These are phyloP conservation scores for Leccinellum albellum DNA, from an alignment of 768 basidiomycete species.

Conservation along the genomic window DNA sequence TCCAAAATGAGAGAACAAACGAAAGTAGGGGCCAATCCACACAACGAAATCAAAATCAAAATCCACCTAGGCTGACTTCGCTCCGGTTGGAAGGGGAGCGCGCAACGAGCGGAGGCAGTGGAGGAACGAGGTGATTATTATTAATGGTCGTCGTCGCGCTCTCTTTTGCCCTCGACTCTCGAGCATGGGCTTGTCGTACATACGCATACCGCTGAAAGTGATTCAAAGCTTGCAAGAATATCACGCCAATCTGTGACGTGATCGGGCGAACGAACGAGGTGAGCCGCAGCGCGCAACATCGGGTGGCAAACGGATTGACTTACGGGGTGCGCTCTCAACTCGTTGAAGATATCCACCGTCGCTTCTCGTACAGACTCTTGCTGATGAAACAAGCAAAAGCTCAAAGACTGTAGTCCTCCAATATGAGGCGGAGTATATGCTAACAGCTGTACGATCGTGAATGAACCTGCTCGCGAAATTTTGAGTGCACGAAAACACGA, in stretches of 20 bases:
- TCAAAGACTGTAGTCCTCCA: slow-evolving; percentile 81
- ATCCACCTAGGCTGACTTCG: slow-evolving; percentile 39
- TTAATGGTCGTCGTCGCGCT: slow-evolving; percentile 11
- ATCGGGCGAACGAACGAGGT: not conserved
- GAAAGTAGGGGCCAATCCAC: not conserved
- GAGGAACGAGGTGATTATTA: slow-evolving; percentile 34
- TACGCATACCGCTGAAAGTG: slow-evolving; percentile 90
- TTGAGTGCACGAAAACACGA: not conserved
- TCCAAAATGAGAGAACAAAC: not conserved
- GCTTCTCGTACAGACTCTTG: slow-evolving; percentile 68
- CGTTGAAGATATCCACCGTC: slow-evolving; percentile 81
- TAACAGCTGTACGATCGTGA: slow-evolving; percentile 56
- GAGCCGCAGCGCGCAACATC: not conserved
- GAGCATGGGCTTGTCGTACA: slow-evolving; percentile 72
- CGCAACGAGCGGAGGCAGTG: slow-evolving; percentile 25
- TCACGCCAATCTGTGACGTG: slow-evolving; percentile 61
- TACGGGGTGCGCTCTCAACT: slow-evolving; percentile 73
- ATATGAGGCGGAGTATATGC: slow-evolving; percentile 68
- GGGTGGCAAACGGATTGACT: slow-evolving; percentile 20
- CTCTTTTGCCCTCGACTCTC: slow-evolving; percentile 45
- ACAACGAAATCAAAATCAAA: slow-evolving; percentile 27
- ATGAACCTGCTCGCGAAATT: not conserved
- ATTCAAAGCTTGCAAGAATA: slow-evolving; percentile 76
- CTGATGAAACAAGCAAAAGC: slow-evolving; percentile 91
- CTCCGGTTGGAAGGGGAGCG: slow-evolving; percentile 46